A percentile compares a stretch with the other conserved stretches of the same genome.
These are phyloP conservation scores for Candida krabiensis DNA, from an alignment of 805 yeast genomes.

Conservation along the genomic window DNA sequence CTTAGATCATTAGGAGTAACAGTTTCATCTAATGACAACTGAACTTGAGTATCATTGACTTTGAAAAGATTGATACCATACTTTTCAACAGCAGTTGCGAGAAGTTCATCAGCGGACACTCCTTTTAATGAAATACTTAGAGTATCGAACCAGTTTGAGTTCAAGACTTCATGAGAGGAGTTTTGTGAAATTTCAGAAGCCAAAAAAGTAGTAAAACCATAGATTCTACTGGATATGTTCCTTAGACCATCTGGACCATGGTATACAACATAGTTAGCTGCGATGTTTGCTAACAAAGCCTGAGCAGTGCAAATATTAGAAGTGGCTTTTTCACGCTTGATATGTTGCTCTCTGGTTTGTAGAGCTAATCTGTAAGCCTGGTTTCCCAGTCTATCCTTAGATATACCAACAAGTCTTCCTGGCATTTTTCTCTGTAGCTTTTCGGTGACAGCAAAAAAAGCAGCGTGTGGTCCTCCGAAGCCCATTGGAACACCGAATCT, in stretches of 20 bases:
- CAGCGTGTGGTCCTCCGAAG: conserved; percentile 99
- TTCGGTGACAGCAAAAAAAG: conserved; percentile 86
- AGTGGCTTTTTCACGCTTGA: conserved; percentile 95
- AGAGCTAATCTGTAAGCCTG: conserved; percentile 89
- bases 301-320: conserved; percentile 98
- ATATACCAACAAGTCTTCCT: conserved; percentile 91
- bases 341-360: conserved; percentile 98
- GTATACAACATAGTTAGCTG: conserved; percentile 94
- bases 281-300: conserved; percentile 91
- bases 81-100: conserved; percentile 55
- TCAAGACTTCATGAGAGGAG: conserved; percentile 50
- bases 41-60: conserved; percentile 58
- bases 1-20: conserved; percentile 61
- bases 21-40: conserved; percentile 91
- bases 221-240: conserved; percentile 73
- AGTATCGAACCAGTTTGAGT: conserved; percentile 82
- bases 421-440: conserved; percentile 89
- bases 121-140: conserved; percentile 61
- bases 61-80: conserved; percentile 77
- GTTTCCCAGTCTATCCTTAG: conserved; percentile 88
- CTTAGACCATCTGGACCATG: conserved; percentile 90
- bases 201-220: conserved; percentile 69
- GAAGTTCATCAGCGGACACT: conserved; percentile 52
- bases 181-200: conserved; percentile 53
- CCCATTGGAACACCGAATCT: conserved; percentile 98